Base-by-base conservation (phyloP, 2,329 filamentous ascomycete genomes). In the Penicillium sp. region DNA sequence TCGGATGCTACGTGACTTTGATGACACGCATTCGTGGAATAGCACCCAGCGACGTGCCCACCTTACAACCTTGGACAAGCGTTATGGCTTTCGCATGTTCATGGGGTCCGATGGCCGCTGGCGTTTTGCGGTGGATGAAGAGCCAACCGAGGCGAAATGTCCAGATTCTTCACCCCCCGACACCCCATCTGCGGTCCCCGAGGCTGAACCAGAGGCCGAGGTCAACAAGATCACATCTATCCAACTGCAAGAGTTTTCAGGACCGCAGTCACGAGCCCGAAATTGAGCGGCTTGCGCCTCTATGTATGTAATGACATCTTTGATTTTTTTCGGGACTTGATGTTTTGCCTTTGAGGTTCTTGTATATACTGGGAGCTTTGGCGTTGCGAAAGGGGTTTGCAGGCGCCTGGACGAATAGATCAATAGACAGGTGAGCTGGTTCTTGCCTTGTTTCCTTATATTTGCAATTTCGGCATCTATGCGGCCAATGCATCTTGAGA, bases 101-200 rank as follows among this genome's bases (percentile, higher is more conserved):
- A 48, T 64, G 51, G 58, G 58, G 1, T 50, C 56, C 3, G 67
- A 70, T 38, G 59, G 59, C 10, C 63, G 64, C 18, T 69, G 59
- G 64, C 61, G 68, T 29, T 70, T 63, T 47, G 67, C 67, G 6
- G 67, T 70, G 0, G 68, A 70, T 13, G 65, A 70, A 50, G 68
- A 70, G 36, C 54, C 63, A 0, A 16, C 49, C 26, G 18, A 53
- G n/a, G 13, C 18, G n/a, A 21, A 34, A 34, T 6, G 18, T 31
- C 42, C 41, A 3, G 15, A 28, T 5, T 12, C 42, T 21, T 26
- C 47, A 31, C 15, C 48, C 9, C 33, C 42, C 12, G 34, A 31
- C 15, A 31, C 24, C n/a, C 26, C 48, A 16, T 42, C 39, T n/a
- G 38, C 50, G 8, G 41, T 18, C 18, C 4, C 45, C 13, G 39